Evolutionary conservation across 2,329 filamentous ascomycete species (phyloP).

Genomic region (Nothophoma quercina): DNA sequence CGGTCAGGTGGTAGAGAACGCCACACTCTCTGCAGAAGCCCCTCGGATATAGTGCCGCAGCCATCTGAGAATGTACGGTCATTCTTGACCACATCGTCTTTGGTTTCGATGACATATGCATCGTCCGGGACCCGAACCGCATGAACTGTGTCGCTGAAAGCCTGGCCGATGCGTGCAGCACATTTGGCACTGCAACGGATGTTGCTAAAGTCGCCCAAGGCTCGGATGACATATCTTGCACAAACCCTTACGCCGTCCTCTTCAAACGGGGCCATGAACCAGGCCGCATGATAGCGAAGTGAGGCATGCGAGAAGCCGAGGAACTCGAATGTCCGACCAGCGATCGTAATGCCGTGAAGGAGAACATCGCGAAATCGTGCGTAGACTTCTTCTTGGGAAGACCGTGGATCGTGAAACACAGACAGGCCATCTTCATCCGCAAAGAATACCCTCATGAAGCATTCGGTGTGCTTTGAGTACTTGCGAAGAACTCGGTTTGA

Average conservation of each 20-base stretch:
- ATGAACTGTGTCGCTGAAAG: constrained; percentile 80
- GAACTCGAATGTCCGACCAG: constrained; percentile 40
- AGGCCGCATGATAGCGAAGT: constrained; percentile 38
- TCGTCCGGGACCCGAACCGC: constrained; percentile 63
- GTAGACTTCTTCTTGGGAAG: constrained; percentile 38
- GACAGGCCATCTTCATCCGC: constrained; percentile 75
- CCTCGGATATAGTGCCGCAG: constrained; percentile 74
- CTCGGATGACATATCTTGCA: constrained; percentile 59
- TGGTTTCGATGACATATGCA: constrained; percentile 53
- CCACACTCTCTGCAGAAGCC: constrained; percentile 69
- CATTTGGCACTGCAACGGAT: constrained; percentile 65
- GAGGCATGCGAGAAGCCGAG: constrained; percentile 46
- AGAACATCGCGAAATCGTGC: constrained; percentile 67
- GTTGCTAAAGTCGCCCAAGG: constrained; percentile 50
- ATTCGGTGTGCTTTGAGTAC: constrained; percentile 32
- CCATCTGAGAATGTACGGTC: constrained; percentile 78
- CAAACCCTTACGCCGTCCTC: constrained; percentile 56
- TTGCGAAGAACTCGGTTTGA: constrained; percentile 53
- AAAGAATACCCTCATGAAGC: constrained; percentile 69
- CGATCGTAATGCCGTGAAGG: constrained; percentile 59
- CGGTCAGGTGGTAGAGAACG: constrained; percentile 56
- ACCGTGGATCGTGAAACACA: constrained; percentile 63
- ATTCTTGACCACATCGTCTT: constrained; percentile 64
- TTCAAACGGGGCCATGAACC: constrained; percentile 46
- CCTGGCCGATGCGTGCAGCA: constrained; percentile 68